Evolutionary conservation across 208 protist species (phyloP).

Genomic region (Trypanosoma grayi): DNA sequence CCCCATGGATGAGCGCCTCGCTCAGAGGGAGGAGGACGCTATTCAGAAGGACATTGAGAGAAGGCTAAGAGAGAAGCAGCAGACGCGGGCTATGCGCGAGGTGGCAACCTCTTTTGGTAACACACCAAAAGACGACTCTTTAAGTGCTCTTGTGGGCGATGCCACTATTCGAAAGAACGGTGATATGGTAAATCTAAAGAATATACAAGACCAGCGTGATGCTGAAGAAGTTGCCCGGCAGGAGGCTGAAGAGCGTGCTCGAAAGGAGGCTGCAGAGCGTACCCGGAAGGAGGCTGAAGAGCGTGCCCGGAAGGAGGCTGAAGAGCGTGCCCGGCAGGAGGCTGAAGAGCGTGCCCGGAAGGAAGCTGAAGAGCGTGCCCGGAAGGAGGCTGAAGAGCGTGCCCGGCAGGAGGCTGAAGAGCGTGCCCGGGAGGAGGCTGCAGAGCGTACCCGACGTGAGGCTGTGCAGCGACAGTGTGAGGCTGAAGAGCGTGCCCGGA

Average conservation of each 20-base stretch:
- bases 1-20: slow-evolving; percentile 32
- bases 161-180: too few relatives aligned
- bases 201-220: too few relatives aligned
- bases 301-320: slow-evolving; percentile 3
- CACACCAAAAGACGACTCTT: background rate
- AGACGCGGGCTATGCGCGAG: slow-evolving; percentile 20
- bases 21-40: slow-evolving; percentile 30
- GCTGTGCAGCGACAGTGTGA: slow-evolving; percentile 15
- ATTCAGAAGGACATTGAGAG: slow-evolving; percentile 54
- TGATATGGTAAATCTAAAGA: too few relatives aligned
- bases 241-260: too few relatives aligned
- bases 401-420: slow-evolving; percentile 39
- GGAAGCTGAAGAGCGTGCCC: slow-evolving; percentile 27
- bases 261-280: too few relatives aligned
- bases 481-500: slow-evolving; percentile 58
- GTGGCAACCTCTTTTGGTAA: background rate
- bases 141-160: background rate
- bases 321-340: slow-evolving; percentile 33
- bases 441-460: slow-evolving; percentile 25
- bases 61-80: slow-evolving; percentile 38
- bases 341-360: slow-evolving; percentile 24
- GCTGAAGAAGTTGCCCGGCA: too few relatives aligned
- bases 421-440: slow-evolving; percentile 32
- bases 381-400: slow-evolving; percentile 39
- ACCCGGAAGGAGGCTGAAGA: too few relatives aligned